Conservation (phyloP, 805 yeast genomes). For the Danielia oregonensis region DNA sequence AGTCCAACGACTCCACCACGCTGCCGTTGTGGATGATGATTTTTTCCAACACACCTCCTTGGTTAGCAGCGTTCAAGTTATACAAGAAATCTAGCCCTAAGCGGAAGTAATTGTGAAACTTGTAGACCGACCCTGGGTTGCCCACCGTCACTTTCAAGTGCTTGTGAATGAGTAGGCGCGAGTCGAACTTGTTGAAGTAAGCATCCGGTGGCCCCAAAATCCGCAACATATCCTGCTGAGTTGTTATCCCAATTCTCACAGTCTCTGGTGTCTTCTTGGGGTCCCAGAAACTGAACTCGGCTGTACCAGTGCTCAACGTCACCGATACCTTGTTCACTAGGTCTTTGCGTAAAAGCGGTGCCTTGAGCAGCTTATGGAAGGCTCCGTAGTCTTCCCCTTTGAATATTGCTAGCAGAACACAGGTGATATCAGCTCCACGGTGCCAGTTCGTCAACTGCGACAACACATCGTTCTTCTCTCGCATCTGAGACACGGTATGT, state of each 20-base stretch:
- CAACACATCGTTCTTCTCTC: slow-evolving; percentile 21
- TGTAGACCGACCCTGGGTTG: slow-evolving; percentile 16
- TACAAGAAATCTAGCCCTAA: slow-evolving; percentile 55
- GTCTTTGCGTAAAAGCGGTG: background rate
- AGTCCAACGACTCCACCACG: slow-evolving; percentile 46
- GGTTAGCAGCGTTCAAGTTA: slow-evolving; percentile 28
- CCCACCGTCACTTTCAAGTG: slow-evolving; percentile 15
- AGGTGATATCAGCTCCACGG: slow-evolving; percentile 27
- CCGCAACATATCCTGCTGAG: slow-evolving; percentile 47
- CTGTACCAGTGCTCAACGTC: slow-evolving; percentile 19
- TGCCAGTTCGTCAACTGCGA: slow-evolving; percentile 32
- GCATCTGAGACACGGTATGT: slow-evolving; percentile 7
- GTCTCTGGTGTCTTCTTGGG: slow-evolving; percentile 6
- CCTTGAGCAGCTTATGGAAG: slow-evolving; percentile 8
- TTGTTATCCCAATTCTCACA: slow-evolving; percentile 36
- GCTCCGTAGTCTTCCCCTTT: slow-evolving; percentile 35
- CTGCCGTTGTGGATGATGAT: slow-evolving; percentile 51
- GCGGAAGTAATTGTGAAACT: slow-evolving; percentile 55
- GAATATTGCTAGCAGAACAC: slow-evolving; percentile 38
- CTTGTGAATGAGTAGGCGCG: slow-evolving; percentile 40
- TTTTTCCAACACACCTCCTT: slow-evolving; percentile 39
- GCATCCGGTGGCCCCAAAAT: slow-evolving; percentile 58
- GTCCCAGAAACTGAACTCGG: slow-evolving; percentile 17
- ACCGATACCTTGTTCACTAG: slow-evolving; percentile 9
- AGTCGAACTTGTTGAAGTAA: slow-evolving; percentile 42